Conservation (phyloP, 345 rosid species). For the Adansonia digitata region DNA sequence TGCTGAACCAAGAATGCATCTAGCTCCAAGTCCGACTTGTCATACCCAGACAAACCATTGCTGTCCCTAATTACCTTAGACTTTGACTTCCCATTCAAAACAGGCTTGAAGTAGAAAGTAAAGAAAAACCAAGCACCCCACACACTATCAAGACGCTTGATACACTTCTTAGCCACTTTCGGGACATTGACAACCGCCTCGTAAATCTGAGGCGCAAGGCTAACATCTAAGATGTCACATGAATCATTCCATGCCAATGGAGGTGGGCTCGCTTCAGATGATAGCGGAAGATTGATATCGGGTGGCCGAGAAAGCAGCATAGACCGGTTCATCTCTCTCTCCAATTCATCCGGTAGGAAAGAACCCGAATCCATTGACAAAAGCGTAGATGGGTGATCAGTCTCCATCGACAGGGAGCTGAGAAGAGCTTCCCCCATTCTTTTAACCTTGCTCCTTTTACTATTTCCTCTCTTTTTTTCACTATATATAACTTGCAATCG, state of each 20-base stretch:
- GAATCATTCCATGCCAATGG: constrained; percentile 59
- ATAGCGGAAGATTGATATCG: constrained; percentile 87
- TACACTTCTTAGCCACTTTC: constrained; percentile 40
- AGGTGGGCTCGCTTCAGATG: constrained; percentile 81
- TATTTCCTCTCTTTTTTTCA: background rate
- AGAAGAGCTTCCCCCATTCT: constrained; percentile 59
- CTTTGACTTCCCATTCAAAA: constrained; percentile 79
- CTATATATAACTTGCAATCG: background rate
- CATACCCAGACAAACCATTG: constrained; percentile 75
- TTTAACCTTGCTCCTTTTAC: background rate
- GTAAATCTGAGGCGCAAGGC: constrained; percentile 68
- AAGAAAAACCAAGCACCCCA: constrained; percentile 99
- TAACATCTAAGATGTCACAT: constrained; percentile 77
- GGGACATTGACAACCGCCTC: constrained; percentile 62
- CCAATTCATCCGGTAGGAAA: constrained; percentile 65
- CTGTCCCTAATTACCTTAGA: constrained; percentile 60
- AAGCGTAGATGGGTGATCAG: constrained; percentile 90
- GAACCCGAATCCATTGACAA: constrained; percentile 76
- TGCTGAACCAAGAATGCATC: constrained; percentile 93
- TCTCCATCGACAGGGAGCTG: constrained; percentile 67
- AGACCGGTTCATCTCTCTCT: constrained; percentile 75
- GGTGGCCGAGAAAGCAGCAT: constrained; percentile 79
- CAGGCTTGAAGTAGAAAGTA: constrained; percentile 91
- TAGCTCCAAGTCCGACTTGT: constrained; percentile 78
- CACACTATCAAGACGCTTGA: constrained; percentile 68